Evolutionary conservation across 2,329 filamentous ascomycete genomes (phyloP), one percentile per base, ranked within the genome.

Genomic region (Salinomyces thailandicus): DNA sequence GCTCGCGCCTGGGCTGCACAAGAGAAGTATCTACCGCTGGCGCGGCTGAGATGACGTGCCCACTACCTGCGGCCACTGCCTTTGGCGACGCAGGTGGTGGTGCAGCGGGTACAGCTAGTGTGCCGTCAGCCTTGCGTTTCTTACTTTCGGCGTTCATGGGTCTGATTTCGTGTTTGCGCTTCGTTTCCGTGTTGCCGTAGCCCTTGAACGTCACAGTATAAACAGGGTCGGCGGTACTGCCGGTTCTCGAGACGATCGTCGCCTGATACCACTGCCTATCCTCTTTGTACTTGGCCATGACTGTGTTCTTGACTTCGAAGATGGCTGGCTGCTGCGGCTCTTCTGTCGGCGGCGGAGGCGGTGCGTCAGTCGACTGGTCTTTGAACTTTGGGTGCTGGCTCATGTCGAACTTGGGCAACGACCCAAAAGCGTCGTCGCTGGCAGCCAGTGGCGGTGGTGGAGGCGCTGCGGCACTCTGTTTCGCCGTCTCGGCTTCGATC

Each of bases 171-270:
- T 81, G 80, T 43, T 81, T 77, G 39, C 55, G 75, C 42, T 93
- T 64, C 20, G 83, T 91, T 61, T 94, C 86, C 31, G 81, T 85
- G 15, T 74, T 85, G 33, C 59, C 58, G 64, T 96, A 96, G 53
- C 77, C 84, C 64, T 93, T 89, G 70, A 96, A 98, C 50, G 83
- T 91, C 60, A 98, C 87, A 32, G 85, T 81, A 60, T 95, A 98
- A 45, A 95, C 84, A 22, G 87, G 89, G 35, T 85, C 83, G 29
- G 78, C 82, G n/a, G 81, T 79, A 6, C 86, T 94, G 40, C 91
- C 91, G 15, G 89, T 95, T 51, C 95, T 87, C 35, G 83, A 87
- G 35, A 85, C 89, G 60, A 98, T 93, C 53, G 85, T 80, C 28
- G 87, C 91, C 31, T 85, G 81, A 64, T 96, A 96, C 64, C 87